These are phyloP conservation scores for Parietichytrium sp. DNA, from an alignment of 108 stramenopile species.

Conservation along the genomic window DNA sequence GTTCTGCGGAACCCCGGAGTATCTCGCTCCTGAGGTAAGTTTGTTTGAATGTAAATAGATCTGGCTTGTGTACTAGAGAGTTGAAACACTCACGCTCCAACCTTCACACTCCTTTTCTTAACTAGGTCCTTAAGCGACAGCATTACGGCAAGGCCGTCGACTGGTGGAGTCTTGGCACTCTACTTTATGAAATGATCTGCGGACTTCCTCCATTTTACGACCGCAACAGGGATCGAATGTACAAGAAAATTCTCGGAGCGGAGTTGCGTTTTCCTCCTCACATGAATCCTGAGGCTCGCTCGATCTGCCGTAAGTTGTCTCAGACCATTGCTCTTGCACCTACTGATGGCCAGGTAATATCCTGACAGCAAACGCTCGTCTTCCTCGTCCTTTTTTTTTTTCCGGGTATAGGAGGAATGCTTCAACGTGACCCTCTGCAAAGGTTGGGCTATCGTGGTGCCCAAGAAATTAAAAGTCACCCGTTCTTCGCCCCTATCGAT, in stretches of 20 bases:
- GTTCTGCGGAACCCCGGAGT: slow-evolving; percentile 49
- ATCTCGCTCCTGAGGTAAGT: slow-evolving; percentile 55
- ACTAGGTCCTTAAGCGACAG: slow-evolving; percentile 59
- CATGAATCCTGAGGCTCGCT: slow-evolving; percentile 39
- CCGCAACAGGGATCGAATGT: slow-evolving; percentile 53
- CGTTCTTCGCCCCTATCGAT: slow-evolving; percentile 80
- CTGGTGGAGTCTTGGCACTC: slow-evolving; percentile 69
- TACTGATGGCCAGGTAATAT: no score
- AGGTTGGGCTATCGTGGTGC: slow-evolving; percentile 81
- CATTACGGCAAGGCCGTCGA: slow-evolving; percentile 70
- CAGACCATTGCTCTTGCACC: no score
- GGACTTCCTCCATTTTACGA: slow-evolving; percentile 62
- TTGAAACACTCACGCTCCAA: no score
- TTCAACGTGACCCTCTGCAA: slow-evolving; percentile 81
- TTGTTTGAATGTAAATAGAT: no score
- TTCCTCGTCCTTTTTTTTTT: no score
- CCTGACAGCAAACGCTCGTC: no score
- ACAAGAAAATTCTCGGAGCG: slow-evolving; percentile 53
- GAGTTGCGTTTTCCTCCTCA: neutral
- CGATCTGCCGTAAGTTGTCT: slow-evolving; percentile 41
- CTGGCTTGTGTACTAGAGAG: no score
- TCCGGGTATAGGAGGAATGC: no score
- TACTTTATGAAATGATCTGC: slow-evolving; percentile 60
- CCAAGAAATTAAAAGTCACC: slow-evolving; percentile 80
- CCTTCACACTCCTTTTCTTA: no score